Evolutionary conservation across 2,329 filamentous ascomycete species (phyloP).

Genomic region (Cladophialophora psammophila): DNA sequence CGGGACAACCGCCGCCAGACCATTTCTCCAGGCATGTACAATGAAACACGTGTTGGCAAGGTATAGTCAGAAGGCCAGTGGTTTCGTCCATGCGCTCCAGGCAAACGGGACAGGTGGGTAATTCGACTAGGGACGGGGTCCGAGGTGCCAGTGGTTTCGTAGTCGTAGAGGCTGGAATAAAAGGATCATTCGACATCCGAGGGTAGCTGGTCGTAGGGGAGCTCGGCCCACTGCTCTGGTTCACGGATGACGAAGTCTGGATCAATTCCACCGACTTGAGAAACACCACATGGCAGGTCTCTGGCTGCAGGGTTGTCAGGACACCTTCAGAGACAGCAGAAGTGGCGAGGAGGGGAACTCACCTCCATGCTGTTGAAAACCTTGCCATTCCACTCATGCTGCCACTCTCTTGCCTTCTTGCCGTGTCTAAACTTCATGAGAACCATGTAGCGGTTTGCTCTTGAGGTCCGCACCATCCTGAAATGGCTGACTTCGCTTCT

Average conservation of each 20-base stretch:
- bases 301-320: conserved; percentile 64
- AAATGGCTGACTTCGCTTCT: conserved; percentile 89
- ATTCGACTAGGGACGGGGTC: conserved; percentile 84
- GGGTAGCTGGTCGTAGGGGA: conserved; percentile 61
- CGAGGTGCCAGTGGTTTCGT: conserved; percentile 72
- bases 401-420: conserved; percentile 78
- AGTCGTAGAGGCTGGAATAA: conserved; percentile 63
- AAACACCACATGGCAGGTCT: conserved; percentile 94
- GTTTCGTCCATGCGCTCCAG: conserved; percentile 98
- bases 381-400: conserved; percentile 87
- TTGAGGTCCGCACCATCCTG: conserved; percentile 87
- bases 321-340: conserved; percentile 24
- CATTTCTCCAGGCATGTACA: conserved; percentile 96
- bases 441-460: conserved; percentile 91
- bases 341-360: conserved; percentile 42
- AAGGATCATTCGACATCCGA: conserved; percentile 69
- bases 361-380: conserved; percentile 92
- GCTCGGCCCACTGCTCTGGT: conserved; percentile 42
- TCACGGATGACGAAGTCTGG: conserved; percentile 54
- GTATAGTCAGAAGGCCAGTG: conserved; percentile 90
- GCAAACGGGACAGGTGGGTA: conserved; percentile 95
- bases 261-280: conserved; percentile 91
- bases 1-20: conserved; percentile 91
- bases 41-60: conserved; percentile 97
- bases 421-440: conserved; percentile 89